Evolutionary conservation across 192 early-diverging fungal species (phyloP).

Genomic region (Tieghemiomyces parasiticus): DNA sequence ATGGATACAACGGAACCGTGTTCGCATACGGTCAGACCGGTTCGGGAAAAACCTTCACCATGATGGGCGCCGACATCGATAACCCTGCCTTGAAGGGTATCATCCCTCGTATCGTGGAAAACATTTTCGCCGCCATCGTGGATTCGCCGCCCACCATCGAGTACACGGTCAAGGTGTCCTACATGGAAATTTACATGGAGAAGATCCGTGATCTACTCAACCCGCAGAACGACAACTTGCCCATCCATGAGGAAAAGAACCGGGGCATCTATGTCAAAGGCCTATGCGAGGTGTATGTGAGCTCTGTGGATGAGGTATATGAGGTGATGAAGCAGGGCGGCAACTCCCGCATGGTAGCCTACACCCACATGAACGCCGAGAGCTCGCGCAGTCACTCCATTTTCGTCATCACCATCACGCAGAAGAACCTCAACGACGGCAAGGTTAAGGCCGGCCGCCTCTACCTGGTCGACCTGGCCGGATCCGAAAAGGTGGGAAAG

Average conservation of each 20-base stretch:
- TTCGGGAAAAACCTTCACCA: conserved; percentile 92
- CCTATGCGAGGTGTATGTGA: conserved; percentile 92
- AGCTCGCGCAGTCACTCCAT: conserved; percentile 97
- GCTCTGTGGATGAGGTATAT: conserved; percentile 87
- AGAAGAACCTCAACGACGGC: conserved; percentile 85
- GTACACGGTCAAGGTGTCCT: conserved; percentile 98
- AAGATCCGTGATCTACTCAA: conserved; percentile 92
- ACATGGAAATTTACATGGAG: conserved; percentile 99
- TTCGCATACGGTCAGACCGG: conserved; percentile 99
- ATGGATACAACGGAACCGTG: conserved; percentile 97
- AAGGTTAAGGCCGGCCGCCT: conserved; percentile 82
- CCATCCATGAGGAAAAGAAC: conserved; percentile 93
- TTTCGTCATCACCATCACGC: conserved; percentile 88
- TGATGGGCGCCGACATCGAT: conserved; percentile 96
- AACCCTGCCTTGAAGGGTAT: conserved; percentile 81
- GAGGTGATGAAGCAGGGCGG: conserved; percentile 94
- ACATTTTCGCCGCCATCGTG: conserved; percentile 85
- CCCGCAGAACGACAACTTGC: conserved; percentile 69
- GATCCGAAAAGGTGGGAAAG: conserved; percentile 95
- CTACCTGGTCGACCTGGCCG: conserved; percentile 96
- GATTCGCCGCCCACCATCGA: conserved; percentile 84
- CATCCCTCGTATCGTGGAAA: conserved; percentile 92
- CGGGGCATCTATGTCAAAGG: conserved; percentile 98
- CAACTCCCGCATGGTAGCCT: conserved; percentile 70
- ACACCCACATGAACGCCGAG: conserved; percentile 98